Base-by-base conservation (phyloP, 371 early-diverging fungal genomes). In the Entomophthora muscae region DNA sequence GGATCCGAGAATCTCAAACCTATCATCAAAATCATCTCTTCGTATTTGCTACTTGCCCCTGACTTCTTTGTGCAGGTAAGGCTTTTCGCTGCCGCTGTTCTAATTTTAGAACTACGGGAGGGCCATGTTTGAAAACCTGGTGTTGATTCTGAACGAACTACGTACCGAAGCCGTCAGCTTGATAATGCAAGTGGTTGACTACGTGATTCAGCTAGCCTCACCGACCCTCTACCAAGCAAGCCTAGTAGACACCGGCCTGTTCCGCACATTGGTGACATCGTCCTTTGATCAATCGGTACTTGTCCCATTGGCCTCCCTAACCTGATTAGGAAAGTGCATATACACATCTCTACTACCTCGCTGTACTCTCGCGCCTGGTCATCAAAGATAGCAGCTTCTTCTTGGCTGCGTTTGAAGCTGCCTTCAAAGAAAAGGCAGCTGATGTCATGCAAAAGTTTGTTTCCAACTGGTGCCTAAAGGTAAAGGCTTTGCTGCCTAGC, bases 1-100 rank as follows among this genome's bases (percentile, higher is more conserved):
- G 88, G 84, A 28, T 83, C 85, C 7, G 93, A 93, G 57, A 74
- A 79, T 30, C 65, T 91, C 57, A 79, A 82, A 53, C 84, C 76
- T 51, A 77, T 84, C 33, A 75, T 94, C 22, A 81, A 78, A 64
- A 80, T 93, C 21, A 65, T 90, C 22, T 91, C 91, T 67, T 81
- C 89, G 56, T 91, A 90, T 65, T 69, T 88, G 21, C 61, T 93
- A 31, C 68, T 94, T 2, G 83, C 76, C 57, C 75, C 84, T 1
- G 68, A 67, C 30, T 12, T 17, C 7, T 28, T 57, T 24, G 3
- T 57, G 7, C 5, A 26, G 10, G 28, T 57, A 57, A 17, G 26
- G 21, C 26, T 22, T 54, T n/a, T n/a, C n/a, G n/a, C n/a, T n/a
- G n/a, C n/a, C n/a, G n/a, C n/a, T n/a, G n/a, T n/a, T n/a, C n/a